Percentiles rank a stretch among this genome's conserved stretches.
Evolutionary conservation across 768 basidiomycete species (phyloP).

Genomic region (Mycena belliarum): DNA sequence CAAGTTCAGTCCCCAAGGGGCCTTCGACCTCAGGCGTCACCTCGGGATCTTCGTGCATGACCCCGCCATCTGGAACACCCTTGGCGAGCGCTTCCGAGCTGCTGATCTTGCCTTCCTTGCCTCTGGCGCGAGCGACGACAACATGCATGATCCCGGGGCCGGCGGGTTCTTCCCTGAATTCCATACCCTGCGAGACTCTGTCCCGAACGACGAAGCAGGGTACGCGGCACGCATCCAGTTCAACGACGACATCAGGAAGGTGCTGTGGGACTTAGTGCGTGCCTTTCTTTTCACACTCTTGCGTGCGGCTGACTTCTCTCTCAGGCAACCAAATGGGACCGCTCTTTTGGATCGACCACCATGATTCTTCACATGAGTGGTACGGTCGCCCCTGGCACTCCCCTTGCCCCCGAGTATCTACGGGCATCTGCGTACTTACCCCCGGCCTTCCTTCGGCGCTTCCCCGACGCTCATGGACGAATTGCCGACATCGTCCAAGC

Average conservation of each 20-base stretch:
- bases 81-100: background rate
- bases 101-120: background rate
- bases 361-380: slow-evolving; percentile 1
- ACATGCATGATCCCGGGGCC: background rate
- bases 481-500: slow-evolving; percentile 10
- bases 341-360: background rate
- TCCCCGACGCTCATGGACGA: background rate
- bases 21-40: background rate
- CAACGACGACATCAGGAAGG: background rate
- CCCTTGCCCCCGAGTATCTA: background rate
- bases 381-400: background rate
- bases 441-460: background rate
- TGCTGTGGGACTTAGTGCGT: background rate
- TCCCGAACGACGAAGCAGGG: background rate
- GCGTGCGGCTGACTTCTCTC: background rate
- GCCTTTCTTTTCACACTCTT: background rate
- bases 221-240: background rate
- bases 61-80: background rate
- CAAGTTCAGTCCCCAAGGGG: background rate
- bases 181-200: background rate
- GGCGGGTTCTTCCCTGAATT: background rate
- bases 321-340: slow-evolving; percentile 2
- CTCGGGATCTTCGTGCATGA: background rate
- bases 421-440: background rate
- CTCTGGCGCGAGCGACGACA: background rate